Evolutionary conservation across 768 basidiomycete species (phyloP).

Genomic region (Tricholoma saponaceum): DNA sequence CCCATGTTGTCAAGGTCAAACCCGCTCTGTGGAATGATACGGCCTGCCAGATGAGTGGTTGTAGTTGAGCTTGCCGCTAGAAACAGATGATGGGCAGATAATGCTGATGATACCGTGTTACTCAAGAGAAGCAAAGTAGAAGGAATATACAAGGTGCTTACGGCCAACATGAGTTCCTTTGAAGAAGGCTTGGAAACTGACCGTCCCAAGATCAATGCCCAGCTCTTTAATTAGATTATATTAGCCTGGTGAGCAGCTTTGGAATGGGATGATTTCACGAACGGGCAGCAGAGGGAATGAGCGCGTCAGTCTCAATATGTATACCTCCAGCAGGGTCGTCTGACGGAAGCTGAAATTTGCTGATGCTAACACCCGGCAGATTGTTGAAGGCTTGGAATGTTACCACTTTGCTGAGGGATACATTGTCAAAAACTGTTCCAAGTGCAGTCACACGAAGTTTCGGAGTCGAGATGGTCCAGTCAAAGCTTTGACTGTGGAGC

Average conservation of each 20-base stretch:
- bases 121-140: conserved; percentile 1
- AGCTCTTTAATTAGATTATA: conserved; percentile 39
- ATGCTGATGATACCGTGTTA: conserved; percentile 32
- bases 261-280: conserved; percentile 22
- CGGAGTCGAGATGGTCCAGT: conserved; percentile 68
- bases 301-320: conserved; percentile 61
- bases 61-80: conserved; percentile 47
- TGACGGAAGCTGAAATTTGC: conserved; percentile 64
- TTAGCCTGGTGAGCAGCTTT: conserved; percentile 8
- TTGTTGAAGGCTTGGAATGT: conserved; percentile 69
- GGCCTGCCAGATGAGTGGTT: conserved; percentile 53
- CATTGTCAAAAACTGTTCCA: conserved; percentile 64
- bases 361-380: conserved; percentile 66
- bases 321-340: conserved; percentile 70
- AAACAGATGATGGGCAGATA: conserved; percentile 44
- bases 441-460: conserved; percentile 61
- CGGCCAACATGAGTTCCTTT: conserved; percentile 54
- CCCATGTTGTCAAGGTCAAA: conserved; percentile 50
- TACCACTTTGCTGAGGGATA: conserved; percentile 55
- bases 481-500: conserved; percentile 59
- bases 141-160: conserved; percentile 28
- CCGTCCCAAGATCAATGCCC: conserved; percentile 65
- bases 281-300: conserved; percentile 66
- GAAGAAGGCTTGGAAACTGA: conserved; percentile 61
- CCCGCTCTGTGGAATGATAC: conserved; percentile 61